A percentile compares a stretch with the other conserved stretches of the same genome.
phyloP scores from a whole-genome alignment of 2,329 filamentous ascomycete species.

The Tolypocladium endophyticum region DNA sequence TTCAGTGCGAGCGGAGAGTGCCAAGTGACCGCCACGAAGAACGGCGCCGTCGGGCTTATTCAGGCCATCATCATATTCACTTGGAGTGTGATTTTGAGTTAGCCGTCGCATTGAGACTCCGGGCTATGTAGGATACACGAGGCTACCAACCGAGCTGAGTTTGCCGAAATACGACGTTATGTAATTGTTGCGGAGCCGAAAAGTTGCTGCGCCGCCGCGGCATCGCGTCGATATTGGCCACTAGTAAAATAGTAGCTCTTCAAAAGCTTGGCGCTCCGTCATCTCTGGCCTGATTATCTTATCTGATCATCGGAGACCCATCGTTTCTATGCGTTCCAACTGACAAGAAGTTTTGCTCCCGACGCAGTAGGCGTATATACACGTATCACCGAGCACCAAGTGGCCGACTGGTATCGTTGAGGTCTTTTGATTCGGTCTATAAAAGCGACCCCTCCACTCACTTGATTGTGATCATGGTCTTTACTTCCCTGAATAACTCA shows the following conservation, averaged over 20 bases:
- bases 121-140: not conserved
- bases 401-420: not conserved
- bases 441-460: not conserved
- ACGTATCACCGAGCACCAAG: not conserved
- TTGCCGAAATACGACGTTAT: not conserved
- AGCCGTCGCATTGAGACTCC: not conserved
- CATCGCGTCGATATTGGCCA: not conserved
- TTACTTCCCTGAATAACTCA: not conserved
- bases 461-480: not conserved
- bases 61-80: not conserved
- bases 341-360: not conserved
- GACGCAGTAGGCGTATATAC: not conserved
- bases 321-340: not conserved
- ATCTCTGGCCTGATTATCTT: not conserved
- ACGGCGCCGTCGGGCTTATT: not conserved
- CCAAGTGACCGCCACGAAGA: not conserved
- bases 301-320: not conserved
- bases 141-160: not conserved
- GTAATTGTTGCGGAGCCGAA: not conserved
- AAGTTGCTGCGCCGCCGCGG: not conserved
- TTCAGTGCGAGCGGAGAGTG: not conserved
- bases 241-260: not conserved
- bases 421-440: not conserved
- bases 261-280: not conserved
- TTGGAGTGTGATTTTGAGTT: not conserved